phyloP scores from a whole-genome alignment of 2,329 filamentous ascomycete species.

The Dryadomyces quercus-mongolicae region DNA sequence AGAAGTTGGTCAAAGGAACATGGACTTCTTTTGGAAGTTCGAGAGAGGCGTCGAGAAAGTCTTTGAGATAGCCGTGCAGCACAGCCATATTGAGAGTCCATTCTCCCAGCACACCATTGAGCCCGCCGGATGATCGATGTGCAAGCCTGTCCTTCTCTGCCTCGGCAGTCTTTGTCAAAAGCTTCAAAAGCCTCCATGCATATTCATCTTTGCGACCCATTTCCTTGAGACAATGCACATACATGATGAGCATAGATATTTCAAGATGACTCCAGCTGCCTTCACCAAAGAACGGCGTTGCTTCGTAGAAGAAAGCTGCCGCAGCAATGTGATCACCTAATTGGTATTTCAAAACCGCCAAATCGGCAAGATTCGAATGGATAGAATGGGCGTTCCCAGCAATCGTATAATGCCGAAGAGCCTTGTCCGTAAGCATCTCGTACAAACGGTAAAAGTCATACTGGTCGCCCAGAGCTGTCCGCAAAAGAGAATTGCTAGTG shows the following conservation, averaged over 20 bases:
- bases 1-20: slow-evolving; percentile 61
- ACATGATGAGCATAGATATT: slow-evolving; percentile 73
- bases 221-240: slow-evolving; percentile 68
- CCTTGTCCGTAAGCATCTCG: slow-evolving; percentile 70
- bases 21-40: slow-evolving; percentile 44
- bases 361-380: slow-evolving; percentile 67
- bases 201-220: slow-evolving; percentile 69
- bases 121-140: slow-evolving; percentile 23
- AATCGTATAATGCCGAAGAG: slow-evolving; percentile 70
- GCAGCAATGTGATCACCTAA: slow-evolving; percentile 63
- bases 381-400: slow-evolving; percentile 69
- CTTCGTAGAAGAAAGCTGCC: slow-evolving; percentile 63
- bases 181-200: slow-evolving; percentile 59
- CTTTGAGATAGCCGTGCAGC: slow-evolving; percentile 34
- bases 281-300: slow-evolving; percentile 68
- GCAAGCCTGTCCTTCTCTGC: slow-evolving; percentile 30
- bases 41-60: slow-evolving; percentile 32
- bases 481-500: slow-evolving; percentile 44
- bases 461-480: slow-evolving; percentile 46
- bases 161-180: slow-evolving; percentile 55
- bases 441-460: slow-evolving; percentile 56
- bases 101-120: slow-evolving; percentile 11
- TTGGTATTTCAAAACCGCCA: slow-evolving; percentile 73
- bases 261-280: slow-evolving; percentile 72
- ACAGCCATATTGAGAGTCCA: slow-evolving; percentile 14